Percentiles rank a stretch among this genome's conserved stretches.
These are phyloP conservation scores for Aspergillus nomiae DNA, from an alignment of 2,329 filamentous ascomycete species.

Conservation along the genomic window DNA sequence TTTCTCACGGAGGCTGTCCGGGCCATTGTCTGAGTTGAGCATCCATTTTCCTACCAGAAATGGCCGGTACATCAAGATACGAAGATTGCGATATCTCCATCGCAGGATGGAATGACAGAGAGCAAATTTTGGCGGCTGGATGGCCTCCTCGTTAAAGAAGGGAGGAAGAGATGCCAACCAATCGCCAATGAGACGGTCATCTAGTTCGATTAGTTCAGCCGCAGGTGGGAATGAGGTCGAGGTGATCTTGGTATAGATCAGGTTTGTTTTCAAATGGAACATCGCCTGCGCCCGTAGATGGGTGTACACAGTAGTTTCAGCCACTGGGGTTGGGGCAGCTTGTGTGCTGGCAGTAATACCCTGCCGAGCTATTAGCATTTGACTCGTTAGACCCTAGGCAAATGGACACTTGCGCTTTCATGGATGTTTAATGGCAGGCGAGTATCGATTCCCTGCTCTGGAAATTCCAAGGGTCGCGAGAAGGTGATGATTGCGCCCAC, in stretches of 20 bases:
- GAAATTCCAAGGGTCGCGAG: constrained; percentile 44
- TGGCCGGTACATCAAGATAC: constrained; percentile 37
- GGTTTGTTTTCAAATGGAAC: constrained; percentile 33
- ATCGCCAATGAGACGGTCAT: constrained; percentile 28
- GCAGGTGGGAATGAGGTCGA: constrained; percentile 32
- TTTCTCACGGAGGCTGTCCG: not conserved
- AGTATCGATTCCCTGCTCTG: constrained; percentile 38
- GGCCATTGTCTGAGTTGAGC: constrained; percentile 12
- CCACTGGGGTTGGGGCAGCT: not conserved
- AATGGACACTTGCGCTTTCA: constrained; percentile 19
- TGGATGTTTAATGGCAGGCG: constrained; percentile 38
- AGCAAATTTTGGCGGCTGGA: constrained; percentile 21
- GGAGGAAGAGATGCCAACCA: constrained; percentile 31
- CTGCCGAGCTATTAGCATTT: not conserved
- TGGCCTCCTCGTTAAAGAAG: constrained; percentile 29
- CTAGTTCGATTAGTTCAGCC: constrained; percentile 28
- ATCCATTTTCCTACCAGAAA: constrained; percentile 24
- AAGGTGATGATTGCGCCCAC: constrained; percentile 47
- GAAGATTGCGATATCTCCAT: constrained; percentile 36
- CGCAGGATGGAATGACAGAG: constrained; percentile 30
- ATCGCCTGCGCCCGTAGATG: constrained; percentile 31
- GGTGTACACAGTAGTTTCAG: constrained; percentile 32
- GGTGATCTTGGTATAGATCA: constrained; percentile 37
- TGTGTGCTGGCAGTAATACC: not conserved
- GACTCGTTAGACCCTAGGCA: not conserved